Conservation (phyloP, 805 yeast species). For the Jamesozyma jinghongensis region DNA sequence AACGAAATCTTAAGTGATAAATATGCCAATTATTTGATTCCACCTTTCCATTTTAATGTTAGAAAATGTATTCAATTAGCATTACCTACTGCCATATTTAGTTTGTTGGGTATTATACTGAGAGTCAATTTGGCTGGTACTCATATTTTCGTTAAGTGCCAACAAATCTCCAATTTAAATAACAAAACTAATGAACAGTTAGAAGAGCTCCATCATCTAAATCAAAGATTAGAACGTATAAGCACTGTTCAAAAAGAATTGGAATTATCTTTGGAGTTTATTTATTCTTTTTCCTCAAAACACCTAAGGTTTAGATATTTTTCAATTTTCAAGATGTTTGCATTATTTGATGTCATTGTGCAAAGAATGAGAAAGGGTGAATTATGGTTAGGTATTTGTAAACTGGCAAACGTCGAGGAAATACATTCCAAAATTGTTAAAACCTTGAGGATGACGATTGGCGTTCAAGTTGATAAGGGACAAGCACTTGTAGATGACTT, state of each 20-base stretch:
- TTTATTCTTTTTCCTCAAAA: conserved; percentile 19
- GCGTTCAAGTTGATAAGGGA: conserved; percentile 18
- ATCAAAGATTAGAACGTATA: conserved; percentile 15
- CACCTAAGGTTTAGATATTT: conserved; percentile 25
- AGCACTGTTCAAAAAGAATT: conserved; percentile 18
- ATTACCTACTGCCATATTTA: conserved; percentile 20
- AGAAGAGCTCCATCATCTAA: conserved; percentile 2
- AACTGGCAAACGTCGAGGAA: conserved; percentile 13
- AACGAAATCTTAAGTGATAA: conserved; percentile 20
- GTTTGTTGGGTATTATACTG: conserved; percentile 19
- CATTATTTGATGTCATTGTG: conserved; percentile 24
- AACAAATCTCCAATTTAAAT: conserved; percentile 6
- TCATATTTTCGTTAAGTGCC: conserved; percentile 12
- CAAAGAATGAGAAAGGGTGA: conserved; percentile 25
- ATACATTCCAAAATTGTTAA: conserved; percentile 18
- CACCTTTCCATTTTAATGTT: conserved; percentile 18
- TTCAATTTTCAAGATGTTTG: conserved; percentile 26
- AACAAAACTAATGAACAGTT: background rate
- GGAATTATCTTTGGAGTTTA: conserved; percentile 19
- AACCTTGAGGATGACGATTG: conserved; percentile 19
- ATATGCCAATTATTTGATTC: conserved; percentile 11
- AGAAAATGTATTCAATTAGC: conserved; percentile 24
- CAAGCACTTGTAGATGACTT: conserved; percentile 14
- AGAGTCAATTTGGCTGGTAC: conserved; percentile 20
- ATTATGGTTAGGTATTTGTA: conserved; percentile 16